Base-by-base conservation (phyloP, 352 stramenopile genomes). In the Phytophthora chlamydospora region DNA sequence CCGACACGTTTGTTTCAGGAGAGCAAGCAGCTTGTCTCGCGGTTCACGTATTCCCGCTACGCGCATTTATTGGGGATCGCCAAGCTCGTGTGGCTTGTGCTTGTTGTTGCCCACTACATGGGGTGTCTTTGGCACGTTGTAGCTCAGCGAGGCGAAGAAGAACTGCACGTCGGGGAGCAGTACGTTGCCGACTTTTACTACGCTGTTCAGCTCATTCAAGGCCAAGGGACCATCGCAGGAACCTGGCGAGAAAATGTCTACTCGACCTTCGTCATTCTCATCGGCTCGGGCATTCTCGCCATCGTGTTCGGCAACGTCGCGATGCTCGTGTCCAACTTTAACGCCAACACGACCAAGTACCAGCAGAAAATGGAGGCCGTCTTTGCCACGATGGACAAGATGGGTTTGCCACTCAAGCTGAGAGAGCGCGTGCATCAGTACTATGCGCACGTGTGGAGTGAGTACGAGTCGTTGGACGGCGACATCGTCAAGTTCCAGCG, bases 351-450 rank as follows among this genome's bases (percentile, higher is more conserved):
- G 0, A 83, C 73, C 1, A 77, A 66, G 16, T 90, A 88, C 54
- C 68, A 83, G 19, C 74, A 70, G 24, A 89, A 89, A 42, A 86
- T 89, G 76, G 80, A 89, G 43, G 44, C 45, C 11, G 70, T 90
- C 3, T 80, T 80, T 36, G 70, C 68, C 1, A 64, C 71, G n/a
- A 89, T 89, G 80, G 47, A 39, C 27, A 83, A 88, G 40, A 49
- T 85, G 46, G 44, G 68, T 12, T 48, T 85, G 11, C 76, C 74
- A 0, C 3, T 60, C 1, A 62, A 66, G 10, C 40, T 85, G 17
- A 62, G 74, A 2, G 62, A 78, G 3, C 62, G 71, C n/a, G 65
- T 83, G 14, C 54, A 78, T n/a, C 34, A 66, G 10, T 85, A 81
- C 48, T 83, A 83, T 52, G 68, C 66, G 10, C 78, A 83, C 38